Base-by-base conservation (phyloP, 2,329 filamentous ascomycete species). In the Diaporthe sp. region DNA sequence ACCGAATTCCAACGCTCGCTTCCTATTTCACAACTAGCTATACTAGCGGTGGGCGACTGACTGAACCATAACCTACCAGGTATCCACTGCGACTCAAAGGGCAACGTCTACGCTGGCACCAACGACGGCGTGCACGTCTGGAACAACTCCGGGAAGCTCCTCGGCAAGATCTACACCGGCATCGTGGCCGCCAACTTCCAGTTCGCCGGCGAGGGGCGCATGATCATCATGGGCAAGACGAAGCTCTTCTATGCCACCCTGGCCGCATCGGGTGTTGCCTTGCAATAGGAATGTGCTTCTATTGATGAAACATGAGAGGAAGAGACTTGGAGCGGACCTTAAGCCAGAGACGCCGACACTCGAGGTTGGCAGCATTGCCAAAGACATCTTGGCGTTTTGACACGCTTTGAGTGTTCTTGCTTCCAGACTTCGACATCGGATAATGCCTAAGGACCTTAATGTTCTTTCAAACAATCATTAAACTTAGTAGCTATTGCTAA, bases 121-220 rank as follows among this genome's bases (percentile, higher is more conserved):
- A 86, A 86, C 3, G 88, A 89, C 75, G 88, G 88, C 53, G 83
- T 89, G 4, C 85, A 88, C 72, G 85, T 89, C 0, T 90, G 85
- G 84, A 87, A 87, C 72, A 78, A 83, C 0, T 83, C 82, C 2
- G 87, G 87, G 25, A 84, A 84, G 72, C 82, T 89, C 1, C 84
- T 89, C n/a, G 88, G 88, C 0, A 93, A 92, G 82, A 88, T 93
- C 25, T 87, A 87, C 74, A 84, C 88, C 0, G 86, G 87, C 0
- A 84, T 84, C 46, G 84, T 82, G 4, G 82, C 80, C 1, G 86
- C 86, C 17, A 88, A 88, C 80, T 88, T 88, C 75, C 85, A 86
- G 77, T 87, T 88, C 72, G 85, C 83, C 7, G 82, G 84, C 2
- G 71, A 81, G 0, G 84, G 84, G 4, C 79, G 82, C 0, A 81